Evolutionary conservation across 2,329 filamentous ascomycete genomes (phyloP), one percentile per base, ranked within the genome.

Genomic region (Exutisphaerella laricina): DNA sequence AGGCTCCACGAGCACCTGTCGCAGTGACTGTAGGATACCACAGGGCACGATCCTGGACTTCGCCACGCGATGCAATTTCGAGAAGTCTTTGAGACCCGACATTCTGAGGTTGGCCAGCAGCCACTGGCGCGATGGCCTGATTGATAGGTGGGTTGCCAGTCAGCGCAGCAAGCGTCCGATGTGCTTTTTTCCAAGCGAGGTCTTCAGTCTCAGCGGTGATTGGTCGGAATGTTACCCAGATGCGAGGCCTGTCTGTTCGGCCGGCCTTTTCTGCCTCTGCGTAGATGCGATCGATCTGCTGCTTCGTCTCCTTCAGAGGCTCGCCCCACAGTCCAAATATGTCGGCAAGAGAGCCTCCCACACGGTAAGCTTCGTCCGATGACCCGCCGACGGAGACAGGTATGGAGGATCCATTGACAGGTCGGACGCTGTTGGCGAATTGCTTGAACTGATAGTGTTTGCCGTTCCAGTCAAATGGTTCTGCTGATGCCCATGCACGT

Each of bases 251-350:
- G 49, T 80, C 77, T 0, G 48, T 57, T 1, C 78, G 70, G 0
- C 77, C 77, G 1, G 77, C 77, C 49, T 73, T 73, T n/a, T 68
- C 73, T 0, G 78, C 73, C 53, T 75, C 77, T 3, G 70, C 74
- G 49, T 79, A 79, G 56, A 81, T 75, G 14, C 71, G 70, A 49
- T 78, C 74, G 50, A 81, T 79, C 58, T 81, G 78, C 54, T 80
- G 68, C 60, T 76, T 77, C 0, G 78, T 80, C 56, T 81, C 78
- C 61, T 79, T 79, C 2, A 80, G 64, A 1, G 78, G 78, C 54
- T 81, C 78, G 8, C 78, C 78, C 78, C 78, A 81, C 3, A 81
- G 70, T 0, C 78, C 78, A 48, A 80, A 80, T 53, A 81, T 81
- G 49, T 81, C 78, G 20, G 71, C 77, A 2, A 79, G 66, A 0